Evolutionary conservation across 1,139 yeast species (phyloP).

Genomic region (Candida tunisiensis): DNA sequence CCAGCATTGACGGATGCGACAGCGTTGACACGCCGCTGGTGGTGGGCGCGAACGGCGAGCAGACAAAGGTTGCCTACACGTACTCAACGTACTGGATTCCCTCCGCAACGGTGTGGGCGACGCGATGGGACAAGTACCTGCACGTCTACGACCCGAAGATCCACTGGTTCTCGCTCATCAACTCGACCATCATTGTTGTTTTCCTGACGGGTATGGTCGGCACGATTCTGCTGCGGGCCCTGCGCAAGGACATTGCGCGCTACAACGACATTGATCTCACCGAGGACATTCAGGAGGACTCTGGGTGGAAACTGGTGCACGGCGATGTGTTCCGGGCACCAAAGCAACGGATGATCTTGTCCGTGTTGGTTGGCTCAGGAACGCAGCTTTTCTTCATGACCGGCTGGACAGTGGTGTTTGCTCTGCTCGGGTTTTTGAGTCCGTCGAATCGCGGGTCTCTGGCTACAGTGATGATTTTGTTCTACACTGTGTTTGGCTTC

Average conservation of each 20-base stretch:
- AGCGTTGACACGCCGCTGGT: conserved; percentile 1
- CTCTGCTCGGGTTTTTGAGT: conserved; percentile 75
- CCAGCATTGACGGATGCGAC: background rate
- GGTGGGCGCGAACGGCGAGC: conserved; percentile 13
- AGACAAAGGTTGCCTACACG: conserved; percentile 31
- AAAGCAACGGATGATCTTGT: conserved; percentile 45
- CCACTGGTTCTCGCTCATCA: conserved; percentile 87
- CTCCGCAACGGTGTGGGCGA: conserved; percentile 82
- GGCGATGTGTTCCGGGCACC: conserved; percentile 95
- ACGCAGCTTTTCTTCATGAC: conserved; percentile 69
- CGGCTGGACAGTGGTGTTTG: conserved; percentile 58
- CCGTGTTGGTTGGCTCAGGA: conserved; percentile 82
- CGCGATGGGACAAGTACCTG: conserved; percentile 95
- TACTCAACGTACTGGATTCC: conserved; percentile 50
- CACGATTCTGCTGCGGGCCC: conserved; percentile 62
- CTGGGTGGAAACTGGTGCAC: conserved; percentile 94
- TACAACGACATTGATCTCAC: conserved; percentile 73
- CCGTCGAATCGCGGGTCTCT: conserved; percentile 93
- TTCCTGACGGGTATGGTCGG: conserved; percentile 66
- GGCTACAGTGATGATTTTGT: conserved; percentile 73
- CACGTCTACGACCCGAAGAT: conserved; percentile 85
- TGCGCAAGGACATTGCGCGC: conserved; percentile 71
- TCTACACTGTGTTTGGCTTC: conserved; percentile 65
- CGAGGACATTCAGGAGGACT: conserved; percentile 81
- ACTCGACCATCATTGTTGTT: conserved; percentile 67